These are phyloP conservation scores for Kuraishia hungarica DNA, from an alignment of 805 yeast genomes.

Conservation along the genomic window DNA sequence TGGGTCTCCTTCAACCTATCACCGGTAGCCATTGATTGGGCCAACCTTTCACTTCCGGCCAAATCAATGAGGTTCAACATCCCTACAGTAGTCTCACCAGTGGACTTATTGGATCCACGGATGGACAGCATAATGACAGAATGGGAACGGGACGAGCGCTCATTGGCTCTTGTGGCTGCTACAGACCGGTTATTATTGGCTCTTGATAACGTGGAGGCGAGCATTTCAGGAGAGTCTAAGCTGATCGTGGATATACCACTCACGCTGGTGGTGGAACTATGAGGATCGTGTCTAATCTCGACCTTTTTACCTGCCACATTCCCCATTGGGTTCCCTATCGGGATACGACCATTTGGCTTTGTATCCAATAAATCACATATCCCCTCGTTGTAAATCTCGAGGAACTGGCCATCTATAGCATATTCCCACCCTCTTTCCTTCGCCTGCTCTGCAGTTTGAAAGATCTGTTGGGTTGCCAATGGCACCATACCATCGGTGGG, in stretches of 20 bases:
- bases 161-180: constrained; percentile 76
- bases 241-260: constrained; percentile 46
- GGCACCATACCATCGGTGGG: constrained; percentile 75
- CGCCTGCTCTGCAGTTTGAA: constrained; percentile 40
- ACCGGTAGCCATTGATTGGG: constrained; percentile 70
- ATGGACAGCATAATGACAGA: constrained; percentile 65
- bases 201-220: constrained; percentile 35
- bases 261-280: constrained; percentile 43
- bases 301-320: constrained; percentile 29
- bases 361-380: constrained; percentile 57
- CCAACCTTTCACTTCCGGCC: constrained; percentile 89
- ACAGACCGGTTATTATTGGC: constrained; percentile 64
- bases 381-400: constrained; percentile 85
- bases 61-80: constrained; percentile 76
- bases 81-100: constrained; percentile 45
- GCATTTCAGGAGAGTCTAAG: constrained; percentile 38
- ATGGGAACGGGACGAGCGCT: constrained; percentile 87
- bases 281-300: constrained; percentile 67
- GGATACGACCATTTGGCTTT: constrained; percentile 4
- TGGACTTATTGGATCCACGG: constrained; percentile 39
- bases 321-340: constrained; percentile 7
- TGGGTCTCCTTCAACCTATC: constrained; percentile 80
- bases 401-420: constrained; percentile 59
- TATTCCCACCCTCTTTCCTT: constrained; percentile 56
- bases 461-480: constrained; percentile 62